phyloP scores from a whole-genome alignment of 1,284 basidiomycete species.

The Phenoliferia sp. region DNA sequence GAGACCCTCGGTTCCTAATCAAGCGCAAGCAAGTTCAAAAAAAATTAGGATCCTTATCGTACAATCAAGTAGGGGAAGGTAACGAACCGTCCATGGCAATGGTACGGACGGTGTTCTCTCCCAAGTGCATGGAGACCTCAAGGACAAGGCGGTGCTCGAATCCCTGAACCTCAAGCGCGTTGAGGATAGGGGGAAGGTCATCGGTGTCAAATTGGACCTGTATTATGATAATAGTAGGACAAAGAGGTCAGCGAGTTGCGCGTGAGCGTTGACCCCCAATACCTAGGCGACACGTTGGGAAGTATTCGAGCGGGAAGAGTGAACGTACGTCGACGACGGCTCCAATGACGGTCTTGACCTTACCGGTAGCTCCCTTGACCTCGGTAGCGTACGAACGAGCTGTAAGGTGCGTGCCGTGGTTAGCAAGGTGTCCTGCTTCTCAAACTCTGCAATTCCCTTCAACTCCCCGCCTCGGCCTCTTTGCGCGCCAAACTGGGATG shows the following conservation, averaged over 20 bases:
- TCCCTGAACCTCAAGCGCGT: constrained; percentile 94
- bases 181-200: constrained; percentile 90
- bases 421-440: not conserved
- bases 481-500: too few relatives aligned
- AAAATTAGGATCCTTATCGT: not conserved
- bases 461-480: not conserved
- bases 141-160: constrained; percentile 80
- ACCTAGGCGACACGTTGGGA: not conserved
- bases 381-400: constrained; percentile 89
- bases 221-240: not conserved
- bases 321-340: constrained; percentile 79
- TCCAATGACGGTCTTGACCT: constrained; percentile 62
- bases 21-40: constrained; percentile 2
- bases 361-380: constrained; percentile 62
- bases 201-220: constrained; percentile 42
- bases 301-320: not conserved
- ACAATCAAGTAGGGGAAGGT: not conserved
- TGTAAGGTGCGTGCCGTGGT: constrained; percentile 35
- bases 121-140: constrained; percentile 93
- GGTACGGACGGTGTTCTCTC: constrained; percentile 91
- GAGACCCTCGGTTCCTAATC: constrained; percentile 82
- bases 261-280: constrained; percentile 38
- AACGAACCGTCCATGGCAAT: constrained; percentile 61
- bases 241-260: not conserved
- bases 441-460: not conserved